Conservation (phyloP, 331 rosid species). For the Malus hybrid region DNA sequence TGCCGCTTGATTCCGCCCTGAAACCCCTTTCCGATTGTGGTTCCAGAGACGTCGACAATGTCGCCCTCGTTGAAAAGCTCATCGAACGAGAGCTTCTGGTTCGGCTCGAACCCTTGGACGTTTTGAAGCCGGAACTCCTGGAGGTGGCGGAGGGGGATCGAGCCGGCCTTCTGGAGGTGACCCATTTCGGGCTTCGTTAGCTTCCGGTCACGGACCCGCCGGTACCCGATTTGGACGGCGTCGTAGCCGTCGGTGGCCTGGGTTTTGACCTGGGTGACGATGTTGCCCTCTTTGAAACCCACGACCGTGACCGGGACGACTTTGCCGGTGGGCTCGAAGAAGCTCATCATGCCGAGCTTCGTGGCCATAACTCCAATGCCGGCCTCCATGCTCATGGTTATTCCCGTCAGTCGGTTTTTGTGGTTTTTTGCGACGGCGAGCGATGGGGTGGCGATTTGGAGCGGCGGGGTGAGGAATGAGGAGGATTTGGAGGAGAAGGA, state of each 20-base stretch:
- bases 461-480: conserved; percentile 12
- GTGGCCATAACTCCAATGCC: conserved; percentile 91
- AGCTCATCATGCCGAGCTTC: conserved; percentile 93
- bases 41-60: conserved; percentile 84
- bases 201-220: conserved; percentile 71
- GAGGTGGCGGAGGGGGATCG: conserved; percentile 85
- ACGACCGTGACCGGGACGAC: conserved; percentile 88
- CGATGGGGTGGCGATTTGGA: not conserved
- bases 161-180: conserved; percentile 67
- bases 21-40: conserved; percentile 92
- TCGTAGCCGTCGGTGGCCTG: conserved; percentile 76
- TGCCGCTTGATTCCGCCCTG: conserved; percentile 96
- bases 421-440: not conserved
- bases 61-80: conserved; percentile 85
- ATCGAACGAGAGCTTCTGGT: conserved; percentile 51
- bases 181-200: conserved; percentile 84
- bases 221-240: conserved; percentile 80
- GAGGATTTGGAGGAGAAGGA: conserved; percentile 7
- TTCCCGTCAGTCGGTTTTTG: not conserved
- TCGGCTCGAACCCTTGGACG: conserved; percentile 47
- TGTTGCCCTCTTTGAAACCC: conserved; percentile 89
- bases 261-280: conserved; percentile 79
- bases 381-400: conserved; percentile 61
- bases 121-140: conserved; percentile 83
- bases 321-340: conserved; percentile 52